Conservation (phyloP, 2,329 filamentous ascomycete species). For the Penicillium sp. region DNA sequence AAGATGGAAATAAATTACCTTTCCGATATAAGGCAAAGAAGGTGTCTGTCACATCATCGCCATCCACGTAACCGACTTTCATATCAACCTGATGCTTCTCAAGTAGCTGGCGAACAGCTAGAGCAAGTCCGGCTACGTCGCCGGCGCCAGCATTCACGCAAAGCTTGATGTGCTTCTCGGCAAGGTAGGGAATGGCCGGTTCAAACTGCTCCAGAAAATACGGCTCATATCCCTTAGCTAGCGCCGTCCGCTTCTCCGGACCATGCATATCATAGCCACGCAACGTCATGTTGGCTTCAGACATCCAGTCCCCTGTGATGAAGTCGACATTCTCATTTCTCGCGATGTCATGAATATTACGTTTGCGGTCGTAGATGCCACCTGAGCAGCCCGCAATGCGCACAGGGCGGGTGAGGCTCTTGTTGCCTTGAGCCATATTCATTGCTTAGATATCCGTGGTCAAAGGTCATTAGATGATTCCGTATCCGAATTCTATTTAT, state of each 20-base stretch:
- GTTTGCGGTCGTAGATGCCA: background rate
- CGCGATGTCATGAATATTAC: background rate
- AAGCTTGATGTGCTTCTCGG: slow-evolving; percentile 15
- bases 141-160: slow-evolving; percentile 21
- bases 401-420: no score
- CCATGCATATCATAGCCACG: no score
- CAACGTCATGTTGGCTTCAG: slow-evolving; percentile 23
- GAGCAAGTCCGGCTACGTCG: slow-evolving; percentile 4
- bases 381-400: background rate
- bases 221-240: background rate
- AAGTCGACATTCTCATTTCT: background rate
- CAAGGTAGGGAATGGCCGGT: slow-evolving; percentile 1
- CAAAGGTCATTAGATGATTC: no score
- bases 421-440: no score
- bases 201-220: slow-evolving; percentile 1
- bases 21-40: no score
- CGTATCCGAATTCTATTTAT: no score
- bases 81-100: no score
- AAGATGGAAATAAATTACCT: no score
- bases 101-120: no score
- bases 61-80: slow-evolving; percentile 8
- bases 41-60: slow-evolving; percentile 5
- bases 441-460: no score
- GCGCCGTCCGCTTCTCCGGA: slow-evolving; percentile 1
- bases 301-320: slow-evolving; percentile 38